phyloP scores from a whole-genome alignment of 345 rosid species.

The Moricandia moricandioides region DNA sequence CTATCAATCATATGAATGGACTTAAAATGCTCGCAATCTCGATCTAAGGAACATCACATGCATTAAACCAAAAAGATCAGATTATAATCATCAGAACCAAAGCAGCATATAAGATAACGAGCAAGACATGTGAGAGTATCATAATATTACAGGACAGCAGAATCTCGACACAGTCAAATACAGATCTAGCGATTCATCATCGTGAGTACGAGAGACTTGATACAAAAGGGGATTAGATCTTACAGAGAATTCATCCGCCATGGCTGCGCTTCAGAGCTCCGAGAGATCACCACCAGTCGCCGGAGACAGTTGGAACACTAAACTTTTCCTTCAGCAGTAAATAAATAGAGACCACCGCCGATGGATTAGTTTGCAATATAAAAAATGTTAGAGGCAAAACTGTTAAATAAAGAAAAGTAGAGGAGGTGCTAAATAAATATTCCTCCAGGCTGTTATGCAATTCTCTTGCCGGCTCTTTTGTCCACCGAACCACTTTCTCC shows the following conservation, averaged over 20 bases:
- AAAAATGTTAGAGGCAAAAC: background rate
- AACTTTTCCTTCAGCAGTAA: background rate
- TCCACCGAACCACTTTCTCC: conserved; percentile 4
- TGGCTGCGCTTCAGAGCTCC: conserved; percentile 17
- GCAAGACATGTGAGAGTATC: background rate
- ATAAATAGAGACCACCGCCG: background rate
- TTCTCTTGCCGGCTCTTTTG: conserved; percentile 10
- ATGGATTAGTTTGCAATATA: conserved; percentile 3
- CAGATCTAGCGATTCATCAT: conserved; percentile 33
- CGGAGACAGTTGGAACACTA: conserved; percentile 10
- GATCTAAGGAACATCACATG: background rate
- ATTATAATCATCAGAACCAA: background rate
- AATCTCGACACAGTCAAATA: background rate
- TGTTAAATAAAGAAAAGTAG: background rate
- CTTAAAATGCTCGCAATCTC: no score
- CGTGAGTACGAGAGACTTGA: background rate
- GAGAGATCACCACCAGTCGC: conserved; percentile 20
- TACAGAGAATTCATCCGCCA: conserved; percentile 38
- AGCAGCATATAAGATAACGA: background rate
- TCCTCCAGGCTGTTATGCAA: conserved; percentile 22
- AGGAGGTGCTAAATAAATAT: background rate
- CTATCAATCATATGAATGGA: no score
- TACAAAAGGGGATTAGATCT: background rate
- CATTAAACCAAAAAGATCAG: background rate
- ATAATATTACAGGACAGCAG: background rate